Evolutionary conservation across 768 basidiomycete species (phyloP).

Genomic region (Coprinopsis marcescibilis): DNA sequence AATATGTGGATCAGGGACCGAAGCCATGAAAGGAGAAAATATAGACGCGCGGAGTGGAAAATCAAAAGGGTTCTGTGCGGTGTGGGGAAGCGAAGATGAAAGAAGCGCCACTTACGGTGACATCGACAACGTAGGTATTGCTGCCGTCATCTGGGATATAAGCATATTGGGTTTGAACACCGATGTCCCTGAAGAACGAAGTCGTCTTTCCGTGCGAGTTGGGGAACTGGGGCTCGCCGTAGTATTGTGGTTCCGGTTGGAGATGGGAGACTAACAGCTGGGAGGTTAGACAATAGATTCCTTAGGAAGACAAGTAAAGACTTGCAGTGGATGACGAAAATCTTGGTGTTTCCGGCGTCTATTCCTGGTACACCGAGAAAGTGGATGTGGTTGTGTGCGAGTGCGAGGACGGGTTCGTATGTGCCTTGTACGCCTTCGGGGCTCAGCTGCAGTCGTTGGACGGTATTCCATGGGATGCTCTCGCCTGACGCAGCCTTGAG

Average conservation of each 20-base stretch:
- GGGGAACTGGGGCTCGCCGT: constrained; percentile 54
- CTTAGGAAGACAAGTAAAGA: constrained; percentile 1
- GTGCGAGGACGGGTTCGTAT: constrained; percentile 60
- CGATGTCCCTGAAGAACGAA: constrained; percentile 56
- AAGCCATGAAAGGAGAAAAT: too few species aligned
- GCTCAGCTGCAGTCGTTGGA: constrained; percentile 47
- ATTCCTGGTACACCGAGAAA: constrained; percentile 60
- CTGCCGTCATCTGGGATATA: constrained; percentile 74
- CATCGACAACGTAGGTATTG: constrained; percentile 65
- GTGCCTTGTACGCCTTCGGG: constrained; percentile 19
- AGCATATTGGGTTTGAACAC: constrained; percentile 67
- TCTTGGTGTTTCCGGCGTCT: constrained; percentile 50
- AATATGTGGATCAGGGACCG: too few species aligned
- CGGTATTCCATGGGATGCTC: constrained; percentile 59
- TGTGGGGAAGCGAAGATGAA: neutral
- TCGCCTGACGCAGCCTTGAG: constrained; percentile 56
- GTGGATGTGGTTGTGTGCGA: constrained; percentile 71
- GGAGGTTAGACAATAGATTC: too few species aligned
- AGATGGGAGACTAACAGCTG: constrained; percentile 72
- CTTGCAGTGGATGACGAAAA: constrained; percentile 77
- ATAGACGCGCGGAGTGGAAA: too few species aligned
- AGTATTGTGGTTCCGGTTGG: constrained; percentile 60
- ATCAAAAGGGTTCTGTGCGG: too few species aligned
- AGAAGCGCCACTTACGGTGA: constrained; percentile 37
- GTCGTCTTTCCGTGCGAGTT: constrained; percentile 61